phyloP scores from a whole-genome alignment of 2,329 filamentous ascomycete species.

The Arachnomyces sp. region DNA sequence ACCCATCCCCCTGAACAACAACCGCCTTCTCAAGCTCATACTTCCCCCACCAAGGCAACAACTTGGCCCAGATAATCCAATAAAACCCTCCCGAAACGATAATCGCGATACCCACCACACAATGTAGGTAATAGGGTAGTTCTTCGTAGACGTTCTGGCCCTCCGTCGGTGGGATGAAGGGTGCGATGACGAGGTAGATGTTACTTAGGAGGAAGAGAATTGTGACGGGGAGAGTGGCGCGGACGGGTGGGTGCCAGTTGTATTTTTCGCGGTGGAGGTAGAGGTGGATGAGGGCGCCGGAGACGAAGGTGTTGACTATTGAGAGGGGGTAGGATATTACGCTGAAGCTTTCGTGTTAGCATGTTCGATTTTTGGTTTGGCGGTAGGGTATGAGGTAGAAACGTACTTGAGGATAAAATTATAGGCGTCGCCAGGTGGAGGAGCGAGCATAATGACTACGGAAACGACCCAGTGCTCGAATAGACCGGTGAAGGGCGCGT shows the following conservation, averaged over 20 bases:
- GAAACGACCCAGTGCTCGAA: conserved; percentile 58
- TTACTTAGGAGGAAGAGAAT: conserved; percentile 56
- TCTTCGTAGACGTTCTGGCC: conserved; percentile 39
- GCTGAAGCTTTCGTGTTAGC: conserved; percentile 1
- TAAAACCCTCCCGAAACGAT: conserved; percentile 40
- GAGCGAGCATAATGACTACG: conserved; percentile 54
- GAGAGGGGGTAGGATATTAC: conserved; percentile 17
- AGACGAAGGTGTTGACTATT: conserved; percentile 24
- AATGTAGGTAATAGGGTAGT: conserved; percentile 43
- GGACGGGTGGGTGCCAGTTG: conserved; percentile 50
- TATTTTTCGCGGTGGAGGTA: conserved; percentile 15
- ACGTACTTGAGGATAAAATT: conserved; percentile 42
- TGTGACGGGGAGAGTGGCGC: conserved; percentile 47
- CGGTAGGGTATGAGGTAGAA: conserved; percentile 43
- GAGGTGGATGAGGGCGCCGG: conserved; percentile 47
- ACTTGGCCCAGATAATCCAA: conserved; percentile 26
- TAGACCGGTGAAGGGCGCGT: conserved; percentile 45
- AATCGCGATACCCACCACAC: conserved; percentile 41
- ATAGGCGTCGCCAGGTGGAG: conserved; percentile 56
- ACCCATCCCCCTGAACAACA: conserved; percentile 10
- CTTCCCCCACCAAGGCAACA: conserved; percentile 7
- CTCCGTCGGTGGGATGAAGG: conserved; percentile 42
- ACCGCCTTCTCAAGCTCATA: conserved; percentile 9
- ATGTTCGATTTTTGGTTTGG: conserved; percentile 1
- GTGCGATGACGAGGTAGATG: conserved; percentile 53